A percentile compares a stretch with the other conserved stretches of the same genome.
phyloP scores from a whole-genome alignment of 208 protist genomes.

The Leishmania mexicana region DNA sequence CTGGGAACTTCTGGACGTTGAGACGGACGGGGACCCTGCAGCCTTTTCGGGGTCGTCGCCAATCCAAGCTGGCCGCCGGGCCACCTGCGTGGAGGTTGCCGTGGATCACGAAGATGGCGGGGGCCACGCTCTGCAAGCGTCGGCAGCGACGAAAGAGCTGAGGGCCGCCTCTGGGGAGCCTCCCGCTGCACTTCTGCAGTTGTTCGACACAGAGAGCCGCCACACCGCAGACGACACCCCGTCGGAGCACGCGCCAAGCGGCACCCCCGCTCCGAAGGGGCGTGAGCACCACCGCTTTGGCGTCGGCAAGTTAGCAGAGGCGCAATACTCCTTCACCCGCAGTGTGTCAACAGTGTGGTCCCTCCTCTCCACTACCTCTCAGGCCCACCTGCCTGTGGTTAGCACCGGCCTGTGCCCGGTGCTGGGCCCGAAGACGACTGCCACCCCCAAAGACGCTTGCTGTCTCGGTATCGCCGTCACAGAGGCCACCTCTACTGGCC shows the following conservation, averaged over 20 bases:
- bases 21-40: background rate
- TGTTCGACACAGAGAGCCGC: background rate
- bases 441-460: background rate
- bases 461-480: background rate
- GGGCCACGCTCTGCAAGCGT: background rate
- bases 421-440: background rate
- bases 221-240: background rate
- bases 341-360: constrained; percentile 15
- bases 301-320: background rate
- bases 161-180: background rate
- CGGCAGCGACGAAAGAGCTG: background rate
- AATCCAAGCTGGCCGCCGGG: background rate
- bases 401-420: background rate
- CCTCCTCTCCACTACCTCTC: constrained; percentile 18
- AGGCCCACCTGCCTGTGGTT: background rate
- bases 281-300: background rate
- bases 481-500: background rate
- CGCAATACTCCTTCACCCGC: background rate
- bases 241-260: background rate
- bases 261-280: background rate
- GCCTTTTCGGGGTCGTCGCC: background rate
- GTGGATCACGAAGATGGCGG: background rate
- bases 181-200: background rate
- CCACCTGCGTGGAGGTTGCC: background rate
- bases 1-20: constrained; percentile 28